Evolutionary conservation across 192 early-diverging fungal species (phyloP).

Genomic region (Cetraspora pellucida): DNA sequence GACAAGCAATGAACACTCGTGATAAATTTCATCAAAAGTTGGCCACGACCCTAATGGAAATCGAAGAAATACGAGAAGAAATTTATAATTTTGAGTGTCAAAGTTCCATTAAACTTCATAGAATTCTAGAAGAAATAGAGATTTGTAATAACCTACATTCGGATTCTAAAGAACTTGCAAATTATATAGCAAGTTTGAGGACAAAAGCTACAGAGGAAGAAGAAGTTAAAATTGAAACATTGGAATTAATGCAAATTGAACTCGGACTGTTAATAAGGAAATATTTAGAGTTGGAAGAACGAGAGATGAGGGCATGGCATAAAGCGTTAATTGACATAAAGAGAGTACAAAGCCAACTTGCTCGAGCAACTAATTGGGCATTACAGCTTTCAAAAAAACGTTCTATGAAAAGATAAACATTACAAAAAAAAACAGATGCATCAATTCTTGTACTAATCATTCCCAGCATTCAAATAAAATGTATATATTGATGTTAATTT

Average conservation of each 20-base stretch:
- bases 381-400: too few species aligned
- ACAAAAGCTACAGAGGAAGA: not conserved
- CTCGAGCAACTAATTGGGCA: too few species aligned
- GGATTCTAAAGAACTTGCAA: not conserved
- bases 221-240: not conserved
- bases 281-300: not conserved
- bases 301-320: not conserved
- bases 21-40: not conserved
- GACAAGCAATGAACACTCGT: not conserved
- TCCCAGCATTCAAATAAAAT: too few species aligned
- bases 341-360: too few species aligned
- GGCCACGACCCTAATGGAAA: not conserved
- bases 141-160: not conserved
- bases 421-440: too few species aligned
- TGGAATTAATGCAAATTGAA: not conserved
- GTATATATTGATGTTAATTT: too few species aligned
- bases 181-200: not conserved
- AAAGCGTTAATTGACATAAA: too few species aligned
- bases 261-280: not conserved
- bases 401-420: too few species aligned
- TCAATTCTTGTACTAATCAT: too few species aligned
- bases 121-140: not conserved
- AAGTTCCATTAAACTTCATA: not conserved
- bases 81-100: not conserved
- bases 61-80: not conserved